Base-by-base conservation (phyloP, 176 grass and related monocot species). In the Puya raimondii region DNA sequence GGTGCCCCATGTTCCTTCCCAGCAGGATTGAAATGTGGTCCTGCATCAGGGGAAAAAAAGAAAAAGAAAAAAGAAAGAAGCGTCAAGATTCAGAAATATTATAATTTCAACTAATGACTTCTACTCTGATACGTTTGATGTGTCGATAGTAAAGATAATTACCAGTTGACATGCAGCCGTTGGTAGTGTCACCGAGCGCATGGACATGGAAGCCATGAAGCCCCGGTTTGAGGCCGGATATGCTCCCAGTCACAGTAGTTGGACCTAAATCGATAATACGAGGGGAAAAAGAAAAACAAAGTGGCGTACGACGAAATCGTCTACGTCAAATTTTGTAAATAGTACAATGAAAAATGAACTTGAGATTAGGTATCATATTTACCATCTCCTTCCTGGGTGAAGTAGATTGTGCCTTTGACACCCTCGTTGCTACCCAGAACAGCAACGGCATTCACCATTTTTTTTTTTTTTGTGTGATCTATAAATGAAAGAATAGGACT, bases 131-230 rank as follows among this genome's bases (percentile, higher is more conserved):
- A 42, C 33, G 23, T 23, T 6, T 42, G 23, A 16, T 16, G 21
- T 10, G 15, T 29, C 50, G 20, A 10, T 11, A 50, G 14, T 15
- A 65, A 17, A 54, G 47, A 49, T 11, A 77, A 72, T 0, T 56
- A 84, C 88, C 84, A 9, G 81, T 91, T 49, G 84, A 91, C 25
- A 80, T 87, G 88, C 84, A 91, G 78, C 84, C 84, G 47, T 85
- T 91, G 64, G 88, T 91, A 64, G 88, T 91, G 84, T 91, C 84
- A 9, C 88, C 75, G 33, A 91, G 84, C 16, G 82, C 52, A 70
- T 87, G 84, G 72, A 91, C 84, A 75, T 91, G 88, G 75, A 87
- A 91, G 53, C 78, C 84, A 53, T 91, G 84, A 11, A 56, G 65
- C 4, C 88, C 81, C 18, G 78, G 84, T 51, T 80, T 25, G 54